Evolutionary conservation across 345 rosid species (phyloP), one percentile per base, ranked within the genome.

Genomic region (Litchi chinensis): DNA sequence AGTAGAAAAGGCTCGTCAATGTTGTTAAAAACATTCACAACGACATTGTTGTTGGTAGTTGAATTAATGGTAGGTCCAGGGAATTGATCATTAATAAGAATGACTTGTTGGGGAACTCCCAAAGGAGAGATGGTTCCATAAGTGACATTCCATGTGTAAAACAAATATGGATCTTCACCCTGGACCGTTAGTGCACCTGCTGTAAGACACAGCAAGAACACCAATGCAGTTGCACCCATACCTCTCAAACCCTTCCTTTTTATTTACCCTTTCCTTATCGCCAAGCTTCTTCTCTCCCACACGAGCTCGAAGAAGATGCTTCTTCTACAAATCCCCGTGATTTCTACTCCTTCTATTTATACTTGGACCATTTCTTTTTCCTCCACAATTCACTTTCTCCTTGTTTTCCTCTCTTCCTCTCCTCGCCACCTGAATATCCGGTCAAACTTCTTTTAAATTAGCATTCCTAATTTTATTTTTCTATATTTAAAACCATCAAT

Each of bases 41-140:
- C 85, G 2, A 93, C 10, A 71, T 93, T 93, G 85, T 93, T 92
- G 85, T 93, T 93, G 71, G 79, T 70, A 6, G 96, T 92, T 69
- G 93, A 85, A 84, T 93, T 93, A 68, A 93, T 84, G 83, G 81
- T 84, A 10, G 98, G 97, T 37, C 97, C 95, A 0, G 97, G 98
- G 74, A 95, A 95, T 52, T 92, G 80, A 19, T 87, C 84, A 56
- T 94, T 94, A 73, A 94, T 91, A 10, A 94, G 92, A 77, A 94
- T 94, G 26, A 76, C 95, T 66, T 89, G 83, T 54, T 91, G 93
- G 10, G 93, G 93, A 79, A 88, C 81, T 1, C 95, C 94, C 63
- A 91, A 41, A 18, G 92, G 94, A 18, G 88, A 86, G 40, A 82
- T 68, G 57, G 87, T 87, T 22, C 93, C 97, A 37, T 92, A 94